These are phyloP conservation scores for Grosmannia penicillata DNA, from an alignment of 2,329 filamentous ascomycete species.

Conservation along the genomic window DNA sequence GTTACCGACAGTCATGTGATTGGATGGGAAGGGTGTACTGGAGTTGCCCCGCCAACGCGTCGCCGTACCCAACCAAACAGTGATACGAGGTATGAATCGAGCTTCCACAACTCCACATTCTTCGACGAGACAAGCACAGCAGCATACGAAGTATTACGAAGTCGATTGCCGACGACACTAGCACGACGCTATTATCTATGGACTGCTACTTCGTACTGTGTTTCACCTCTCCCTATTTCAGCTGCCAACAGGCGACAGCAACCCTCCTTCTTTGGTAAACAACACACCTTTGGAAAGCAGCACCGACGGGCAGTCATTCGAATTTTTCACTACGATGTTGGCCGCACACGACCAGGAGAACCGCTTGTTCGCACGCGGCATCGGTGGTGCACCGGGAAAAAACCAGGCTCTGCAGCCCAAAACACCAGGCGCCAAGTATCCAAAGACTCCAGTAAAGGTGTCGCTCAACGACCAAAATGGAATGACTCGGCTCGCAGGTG, in stretches of 20 bases:
- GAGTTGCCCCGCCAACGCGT: too few species aligned
- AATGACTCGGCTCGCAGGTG: slow-evolving; percentile 29
- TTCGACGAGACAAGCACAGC: background rate
- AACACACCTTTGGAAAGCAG: too few species aligned
- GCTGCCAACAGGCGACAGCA: too few species aligned
- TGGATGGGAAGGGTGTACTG: too few species aligned
- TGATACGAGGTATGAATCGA: background rate
- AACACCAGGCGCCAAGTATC: slow-evolving; percentile 60
- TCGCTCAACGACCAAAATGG: slow-evolving; percentile 75
- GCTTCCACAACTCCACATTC: background rate
- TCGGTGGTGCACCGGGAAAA: slow-evolving; percentile 52
- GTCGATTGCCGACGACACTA: background rate
- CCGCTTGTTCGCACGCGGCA: slow-evolving; percentile 59
- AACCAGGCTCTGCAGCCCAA: slow-evolving; percentile 57
- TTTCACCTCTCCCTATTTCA: too few species aligned
- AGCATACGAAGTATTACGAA: background rate
- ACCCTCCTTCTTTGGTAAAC: too few species aligned
- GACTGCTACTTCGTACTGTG: too few species aligned
- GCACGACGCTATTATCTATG: too few species aligned
- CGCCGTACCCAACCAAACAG: too few species aligned
- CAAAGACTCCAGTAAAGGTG: slow-evolving; percentile 71
- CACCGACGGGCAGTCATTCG: too few species aligned
- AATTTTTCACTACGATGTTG: slow-evolving; percentile 41
- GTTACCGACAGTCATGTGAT: too few species aligned
- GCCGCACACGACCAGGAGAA: slow-evolving; percentile 82